Base-by-base conservation (phyloP, 2,329 filamentous ascomycete species). In the Gyromitra esculenta region DNA sequence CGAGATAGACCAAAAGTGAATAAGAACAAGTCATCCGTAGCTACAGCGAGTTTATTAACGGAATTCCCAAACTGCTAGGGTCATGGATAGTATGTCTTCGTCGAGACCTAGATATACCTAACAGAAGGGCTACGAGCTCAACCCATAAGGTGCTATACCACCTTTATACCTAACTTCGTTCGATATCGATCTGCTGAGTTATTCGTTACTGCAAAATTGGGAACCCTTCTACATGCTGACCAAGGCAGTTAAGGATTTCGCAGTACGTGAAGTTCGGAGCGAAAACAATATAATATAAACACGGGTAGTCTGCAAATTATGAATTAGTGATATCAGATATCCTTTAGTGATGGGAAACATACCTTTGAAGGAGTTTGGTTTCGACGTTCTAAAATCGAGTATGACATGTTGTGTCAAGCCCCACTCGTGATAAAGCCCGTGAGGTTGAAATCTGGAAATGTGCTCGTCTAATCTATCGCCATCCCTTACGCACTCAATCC, bases 401-500 rank as follows among this genome's bases (percentile, higher is more conserved):
- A 62, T 43, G 39, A 62, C 39, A n/a, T 62, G 39, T 37, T 62
- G 57, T 9, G 57, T 25, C n/a, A 62, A 8, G 25, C 35, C 35
- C 57, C 57, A 62, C 13, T 43, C n/a, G 18, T 41, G 9, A 43
- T 62, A 62, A 37, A 62, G 35, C 37, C 57, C 57, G 25, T 11
- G 15, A 5, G 18, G 57, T 62, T 62, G 35, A 43, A 62, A 62
- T n/a, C 57, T 62, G 11, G 57, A 5, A 43, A 62, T 62, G 15
- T 62, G 57, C 21, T 62, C 57, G 1, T 31, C 57, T 18, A 62
- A 21, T 18, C 57, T 41, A 8, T 62, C 57, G 5, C 57, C 57
- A 25, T 62, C 57, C n/a, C 57, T 62, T 41, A 62, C 57, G 43
- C 57, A 62, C 43, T 62, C 57, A 21, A 62, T 62, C n/a, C 57